Percentiles rank a stretch among this genome's conserved stretches.
Evolutionary conservation across 2,329 filamentous ascomycete species (phyloP).

Genomic region (Lachnellula willkommii): DNA sequence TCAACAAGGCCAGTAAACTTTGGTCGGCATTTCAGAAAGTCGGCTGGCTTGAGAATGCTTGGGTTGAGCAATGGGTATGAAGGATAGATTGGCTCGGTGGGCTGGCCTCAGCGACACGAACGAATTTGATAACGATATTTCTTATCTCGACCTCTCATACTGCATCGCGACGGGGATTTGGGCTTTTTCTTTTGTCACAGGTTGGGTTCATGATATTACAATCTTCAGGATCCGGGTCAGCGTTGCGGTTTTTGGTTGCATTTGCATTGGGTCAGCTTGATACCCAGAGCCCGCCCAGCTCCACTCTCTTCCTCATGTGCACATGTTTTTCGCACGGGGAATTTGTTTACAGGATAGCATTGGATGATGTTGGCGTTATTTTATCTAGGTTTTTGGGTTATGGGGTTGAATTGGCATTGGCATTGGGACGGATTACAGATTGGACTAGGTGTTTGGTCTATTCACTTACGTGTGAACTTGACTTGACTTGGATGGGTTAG

Average conservation of each 20-base stretch:
- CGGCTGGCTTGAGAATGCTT: slow-evolving; percentile 60
- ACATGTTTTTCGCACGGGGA: slow-evolving; percentile 1
- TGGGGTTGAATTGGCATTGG: background rate
- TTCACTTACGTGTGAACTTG: background rate
- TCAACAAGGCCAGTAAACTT: slow-evolving; percentile 92
- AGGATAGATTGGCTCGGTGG: slow-evolving; percentile 3
- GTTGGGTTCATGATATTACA: slow-evolving; percentile 9
- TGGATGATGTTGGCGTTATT: background rate
- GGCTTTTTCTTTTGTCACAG: slow-evolving; percentile 21
- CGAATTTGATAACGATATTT: slow-evolving; percentile 12
- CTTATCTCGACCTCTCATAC: slow-evolving; percentile 4
- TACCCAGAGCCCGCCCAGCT: slow-evolving; percentile 32
- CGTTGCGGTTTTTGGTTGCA: slow-evolving; percentile 15
- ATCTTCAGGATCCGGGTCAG: slow-evolving; percentile 5
- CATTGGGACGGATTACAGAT: background rate
- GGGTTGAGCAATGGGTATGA: slow-evolving; percentile 22
- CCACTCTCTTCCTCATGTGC: slow-evolving; percentile 20
- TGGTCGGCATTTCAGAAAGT: slow-evolving; percentile 86
- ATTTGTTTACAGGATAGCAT: background rate
- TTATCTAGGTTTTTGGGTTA: background rate
- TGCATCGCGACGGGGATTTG: slow-evolving; percentile 22
- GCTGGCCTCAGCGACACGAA: slow-evolving; percentile 6
- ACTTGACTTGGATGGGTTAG: background rate
- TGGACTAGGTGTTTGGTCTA: background rate
- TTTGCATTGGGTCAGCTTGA: slow-evolving; percentile 29